Evolutionary conservation across 2,329 filamentous ascomycete species (phyloP).

Genomic region (Penicillium sp.): DNA sequence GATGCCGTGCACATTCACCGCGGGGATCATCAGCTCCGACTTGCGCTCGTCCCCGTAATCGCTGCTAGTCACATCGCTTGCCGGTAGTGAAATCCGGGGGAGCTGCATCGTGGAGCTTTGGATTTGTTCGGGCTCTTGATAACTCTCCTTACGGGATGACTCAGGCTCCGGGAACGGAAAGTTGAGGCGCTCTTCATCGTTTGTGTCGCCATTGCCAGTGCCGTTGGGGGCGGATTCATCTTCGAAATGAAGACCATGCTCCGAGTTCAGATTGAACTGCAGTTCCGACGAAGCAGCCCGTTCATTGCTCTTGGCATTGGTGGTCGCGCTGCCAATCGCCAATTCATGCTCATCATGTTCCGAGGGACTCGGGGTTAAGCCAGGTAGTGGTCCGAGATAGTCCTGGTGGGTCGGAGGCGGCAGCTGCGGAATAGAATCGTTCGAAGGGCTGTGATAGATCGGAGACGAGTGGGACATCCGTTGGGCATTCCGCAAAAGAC

Average conservation of each 20-base stretch:
- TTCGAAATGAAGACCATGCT: constrained; percentile 21
- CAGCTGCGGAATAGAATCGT: constrained; percentile 10
- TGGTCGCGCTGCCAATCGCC: constrained; percentile 13
- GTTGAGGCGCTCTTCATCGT: constrained; percentile 17
- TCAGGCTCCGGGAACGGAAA: constrained; percentile 20
- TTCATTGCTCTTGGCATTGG: neutral
- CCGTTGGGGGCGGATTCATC: constrained; percentile 2
- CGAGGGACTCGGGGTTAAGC: constrained; percentile 5
- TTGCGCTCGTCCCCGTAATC: constrained; percentile 55
- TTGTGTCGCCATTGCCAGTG: neutral
- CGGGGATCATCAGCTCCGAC: constrained; percentile 43
- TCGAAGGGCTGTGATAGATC: constrained; percentile 12
- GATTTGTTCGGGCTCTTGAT: constrained; percentile 11
- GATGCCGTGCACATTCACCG: constrained; percentile 28
- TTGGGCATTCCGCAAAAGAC: constrained; percentile 54
- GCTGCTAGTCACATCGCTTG: constrained; percentile 50
- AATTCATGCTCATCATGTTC: constrained; percentile 14
- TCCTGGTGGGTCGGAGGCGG: constrained; percentile 11
- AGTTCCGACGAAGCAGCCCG: constrained; percentile 7
- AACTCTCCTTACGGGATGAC: constrained; percentile 14
- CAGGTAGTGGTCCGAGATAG: constrained; percentile 13
- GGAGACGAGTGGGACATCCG: constrained; percentile 54
- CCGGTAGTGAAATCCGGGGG: constrained; percentile 39
- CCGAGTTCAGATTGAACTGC: constrained; percentile 11
- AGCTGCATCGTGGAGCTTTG: constrained; percentile 20